These are phyloP conservation scores for Lactarius psammicola DNA, from an alignment of 768 basidiomycete genomes.

Conservation along the genomic window DNA sequence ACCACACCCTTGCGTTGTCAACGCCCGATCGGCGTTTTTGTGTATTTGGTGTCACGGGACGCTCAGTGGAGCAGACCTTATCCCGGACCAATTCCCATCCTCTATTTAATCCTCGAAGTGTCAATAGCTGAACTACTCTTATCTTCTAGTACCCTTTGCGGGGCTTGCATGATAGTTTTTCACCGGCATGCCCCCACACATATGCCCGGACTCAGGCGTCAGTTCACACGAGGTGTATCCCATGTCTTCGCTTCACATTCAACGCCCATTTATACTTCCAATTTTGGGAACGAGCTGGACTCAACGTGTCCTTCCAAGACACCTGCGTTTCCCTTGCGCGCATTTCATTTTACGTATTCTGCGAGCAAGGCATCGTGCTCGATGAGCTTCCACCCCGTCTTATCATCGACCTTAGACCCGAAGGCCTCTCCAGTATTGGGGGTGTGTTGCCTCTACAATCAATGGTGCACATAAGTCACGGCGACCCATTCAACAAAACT, in stretches of 20 bases:
- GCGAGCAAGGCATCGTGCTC: background rate
- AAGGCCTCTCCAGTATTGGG: background rate
- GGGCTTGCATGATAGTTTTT: background rate
- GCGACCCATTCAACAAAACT: background rate
- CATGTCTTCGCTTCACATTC: background rate
- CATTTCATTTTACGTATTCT: slow-evolving; percentile 12
- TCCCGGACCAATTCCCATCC: background rate
- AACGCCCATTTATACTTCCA: slow-evolving; percentile 1
- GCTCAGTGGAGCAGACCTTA: background rate
- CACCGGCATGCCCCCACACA: background rate
- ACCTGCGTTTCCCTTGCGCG: background rate
- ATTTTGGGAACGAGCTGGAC: slow-evolving; percentile 2
- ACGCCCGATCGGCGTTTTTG: slow-evolving; percentile 14
- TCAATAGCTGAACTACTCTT: background rate
- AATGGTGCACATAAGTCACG: background rate
- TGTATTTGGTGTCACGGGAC: background rate
- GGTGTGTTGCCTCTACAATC: background rate
- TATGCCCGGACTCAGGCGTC: background rate
- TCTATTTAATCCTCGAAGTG: background rate
- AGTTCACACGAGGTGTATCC: slow-evolving; percentile 1
- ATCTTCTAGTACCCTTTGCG: background rate
- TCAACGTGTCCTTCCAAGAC: slow-evolving; percentile 15
- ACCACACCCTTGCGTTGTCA: slow-evolving; percentile 3
- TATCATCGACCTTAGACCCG: background rate
- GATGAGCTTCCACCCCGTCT: background rate